Evolutionary conservation across 768 basidiomycete genomes (phyloP), one percentile per base, ranked within the genome.

Genomic region (Dentipellis sp.): DNA sequence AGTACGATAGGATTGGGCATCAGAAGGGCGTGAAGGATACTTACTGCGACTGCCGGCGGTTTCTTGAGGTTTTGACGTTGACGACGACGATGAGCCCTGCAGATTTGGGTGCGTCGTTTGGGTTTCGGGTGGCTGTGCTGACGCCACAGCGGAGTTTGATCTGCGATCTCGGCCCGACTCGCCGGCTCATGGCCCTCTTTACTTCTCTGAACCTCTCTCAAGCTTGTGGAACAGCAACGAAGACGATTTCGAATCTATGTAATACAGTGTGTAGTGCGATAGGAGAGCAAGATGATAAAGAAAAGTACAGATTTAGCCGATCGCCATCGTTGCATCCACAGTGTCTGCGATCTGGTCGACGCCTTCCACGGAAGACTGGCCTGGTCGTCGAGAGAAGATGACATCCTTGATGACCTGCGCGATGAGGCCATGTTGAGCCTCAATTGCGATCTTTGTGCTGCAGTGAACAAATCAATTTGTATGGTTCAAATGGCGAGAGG

Each of bases 391-490:
- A 9, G 89, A 91, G 66, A 97, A 97, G 40, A 97, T 80, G 46
- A 91, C 80, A 59, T 95, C 93, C 68, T 98, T 97, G 66, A 98
- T 78, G 5, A 95, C 83, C 66, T 97, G 94, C 2, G 93, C 78
- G 58, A 97, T 93, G 54, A 98, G 81, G 1, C 93, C 94, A 62
- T 97, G 94, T 62, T 95, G 92, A 1, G 90, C 90, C 66, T 97
- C 94, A 4, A 86, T 79, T 0, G 93, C 84, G 54, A 97, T 91
- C 64, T 89, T 93, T 40, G 83, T 85, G 67, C 94, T 97, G 63
- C 48, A 39, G 19, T 2, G 23, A 10, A 34, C 58, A 49, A n/a
- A 37, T n/a, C 12, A 22, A 60, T 3, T 29, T 34, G 37, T n/a
- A 45, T 50, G 17, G 36, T 10, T 54, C 11, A 19, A 3, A 29